Conservation (phyloP, 2,329 filamentous ascomycete species). For the Penicillium sp. region DNA sequence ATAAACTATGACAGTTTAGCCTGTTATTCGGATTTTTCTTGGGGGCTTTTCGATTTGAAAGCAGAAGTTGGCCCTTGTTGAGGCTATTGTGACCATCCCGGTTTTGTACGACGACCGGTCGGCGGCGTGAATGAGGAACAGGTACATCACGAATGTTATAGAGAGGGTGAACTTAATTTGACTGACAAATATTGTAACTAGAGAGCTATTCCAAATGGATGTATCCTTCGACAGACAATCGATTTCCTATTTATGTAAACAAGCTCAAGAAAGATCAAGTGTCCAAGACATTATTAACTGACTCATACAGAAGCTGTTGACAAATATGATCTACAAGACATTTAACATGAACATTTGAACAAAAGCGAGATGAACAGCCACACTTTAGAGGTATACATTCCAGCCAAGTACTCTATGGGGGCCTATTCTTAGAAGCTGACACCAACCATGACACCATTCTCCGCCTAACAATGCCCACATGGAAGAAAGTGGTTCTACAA, state of each 20-base stretch:
- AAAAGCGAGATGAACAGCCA: no score
- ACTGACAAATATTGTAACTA: neutral
- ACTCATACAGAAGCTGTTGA: no score
- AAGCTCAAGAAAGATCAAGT: no score
- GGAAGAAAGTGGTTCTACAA: neutral
- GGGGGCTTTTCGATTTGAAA: neutral
- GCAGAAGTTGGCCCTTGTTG: neutral
- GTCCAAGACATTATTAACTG: no score
- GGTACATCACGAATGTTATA: no score
- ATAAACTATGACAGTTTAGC: neutral
- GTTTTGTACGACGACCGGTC: neutral
- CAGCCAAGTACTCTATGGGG: neutral
- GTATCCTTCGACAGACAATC: no score
- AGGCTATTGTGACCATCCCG: neutral
- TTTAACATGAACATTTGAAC: no score
- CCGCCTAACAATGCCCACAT: neutral
- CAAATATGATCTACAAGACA: no score
- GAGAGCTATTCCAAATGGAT: no score
- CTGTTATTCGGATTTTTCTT: neutral
- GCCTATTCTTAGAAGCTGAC: neutral
- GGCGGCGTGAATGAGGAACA: neutral
- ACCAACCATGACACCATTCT: neutral
- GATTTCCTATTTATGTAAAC: no score
- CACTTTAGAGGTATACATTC: neutral
- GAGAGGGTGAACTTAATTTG: neutral